Evolutionary conservation across 305 asterid species (phyloP), one percentile per base, ranked within the genome.

Genomic region (Vinca major): DNA sequence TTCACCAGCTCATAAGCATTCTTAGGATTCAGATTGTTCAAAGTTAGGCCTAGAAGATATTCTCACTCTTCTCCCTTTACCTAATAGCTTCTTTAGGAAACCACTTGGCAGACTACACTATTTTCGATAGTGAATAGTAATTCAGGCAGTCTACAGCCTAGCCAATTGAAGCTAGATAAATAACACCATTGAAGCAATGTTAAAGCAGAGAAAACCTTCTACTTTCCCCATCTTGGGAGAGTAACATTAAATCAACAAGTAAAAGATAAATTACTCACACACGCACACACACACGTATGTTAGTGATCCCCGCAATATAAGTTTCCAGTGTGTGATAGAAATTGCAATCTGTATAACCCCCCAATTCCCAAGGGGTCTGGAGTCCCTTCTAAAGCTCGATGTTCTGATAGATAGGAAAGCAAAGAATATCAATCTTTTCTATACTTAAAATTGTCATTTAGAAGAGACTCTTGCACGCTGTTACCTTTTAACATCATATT

Each of bases 1-100:
- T 91, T 57, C 13, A 47, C 16, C 51, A 47, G 51, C 16, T 57
- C 64, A 37, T 60, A 20, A 58, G 17, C 37, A 58, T 61, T 8
- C 11, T 14, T 48, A 61, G 26, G 48, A 37, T 39, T 10, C 9
- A 52, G 48, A 61, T 16, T 7, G 48, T 39, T 61, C 9, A 37
- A 37, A 37, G 19, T 37, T 4, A 61, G 65, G 14, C 21, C 26
- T 61, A 61, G 14, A 37, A 39, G 65, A 54, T 36, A 48, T 9
- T 48, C 14, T 14, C 1, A 5, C 6, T n/a, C 48, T 61, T 39
- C 48, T 60, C 47, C 47, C 45, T 4, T 14, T 58, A 11, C 64
- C 47, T 60, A 4, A 33, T 36, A 0, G 20, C 16, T 36, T 1
- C 5, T 14, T 14, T 60, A 14, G 19, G 64, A 8, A 37, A 60